These are phyloP conservation scores for Neofusicoccum umdonicola DNA, from an alignment of 2,329 filamentous ascomycete species.

Conservation along the genomic window DNA sequence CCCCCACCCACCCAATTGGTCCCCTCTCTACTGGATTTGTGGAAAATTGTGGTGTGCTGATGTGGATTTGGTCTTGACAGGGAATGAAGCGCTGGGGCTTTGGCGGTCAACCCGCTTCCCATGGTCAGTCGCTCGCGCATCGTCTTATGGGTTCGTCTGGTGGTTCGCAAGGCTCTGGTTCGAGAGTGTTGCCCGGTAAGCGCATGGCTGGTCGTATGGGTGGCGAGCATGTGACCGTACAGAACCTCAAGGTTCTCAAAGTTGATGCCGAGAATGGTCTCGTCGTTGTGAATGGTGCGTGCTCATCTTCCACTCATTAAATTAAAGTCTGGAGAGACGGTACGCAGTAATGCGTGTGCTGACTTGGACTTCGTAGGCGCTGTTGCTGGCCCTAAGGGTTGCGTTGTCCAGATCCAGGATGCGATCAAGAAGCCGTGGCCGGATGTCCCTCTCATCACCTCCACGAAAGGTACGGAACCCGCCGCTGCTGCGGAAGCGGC, in stretches of 20 bases:
- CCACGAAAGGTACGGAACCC: not conserved
- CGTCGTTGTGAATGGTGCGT: constrained; percentile 77
- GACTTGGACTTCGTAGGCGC: constrained; percentile 47
- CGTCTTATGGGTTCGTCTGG: constrained; percentile 87
- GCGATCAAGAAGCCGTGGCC: constrained; percentile 84
- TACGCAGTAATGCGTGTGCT: not conserved
- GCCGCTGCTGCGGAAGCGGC: constrained; percentile 17
- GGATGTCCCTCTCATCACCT: not conserved
- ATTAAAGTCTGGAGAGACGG: not conserved
- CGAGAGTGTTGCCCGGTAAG: constrained; percentile 90
- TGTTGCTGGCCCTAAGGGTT: constrained; percentile 84
- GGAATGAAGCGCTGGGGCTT: constrained; percentile 98
- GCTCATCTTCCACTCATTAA: not conserved
- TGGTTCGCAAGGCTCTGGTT: constrained; percentile 87
- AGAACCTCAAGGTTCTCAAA: constrained; percentile 87
- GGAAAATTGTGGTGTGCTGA: not conserved
- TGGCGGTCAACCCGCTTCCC: constrained; percentile 80
- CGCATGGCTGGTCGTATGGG: constrained; percentile 98
- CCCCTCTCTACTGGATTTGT: too few species aligned
- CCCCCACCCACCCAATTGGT: not conserved
- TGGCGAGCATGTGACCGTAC: constrained; percentile 79
- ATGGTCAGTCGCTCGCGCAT: constrained; percentile 95
- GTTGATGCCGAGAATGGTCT: constrained; percentile 84
- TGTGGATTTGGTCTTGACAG: constrained; percentile 22
- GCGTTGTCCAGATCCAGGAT: constrained; percentile 82